Conservation (phyloP, 305 asterid genomes). For the Fraxinus baroniana region DNA sequence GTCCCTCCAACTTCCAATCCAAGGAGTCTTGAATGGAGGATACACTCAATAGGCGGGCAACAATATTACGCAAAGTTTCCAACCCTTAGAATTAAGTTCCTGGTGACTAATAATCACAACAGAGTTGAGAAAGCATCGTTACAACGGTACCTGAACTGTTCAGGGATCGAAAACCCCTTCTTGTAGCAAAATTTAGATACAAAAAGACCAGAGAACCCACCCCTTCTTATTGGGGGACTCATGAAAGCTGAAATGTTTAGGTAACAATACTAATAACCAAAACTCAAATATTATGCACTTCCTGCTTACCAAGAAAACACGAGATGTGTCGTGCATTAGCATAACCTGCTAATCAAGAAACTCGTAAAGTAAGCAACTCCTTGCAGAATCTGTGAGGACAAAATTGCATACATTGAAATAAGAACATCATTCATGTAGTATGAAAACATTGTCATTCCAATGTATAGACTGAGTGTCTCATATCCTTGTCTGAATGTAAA, state of each 20-base stretch:
- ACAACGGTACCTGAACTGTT: not conserved
- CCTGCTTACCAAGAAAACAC: not conserved
- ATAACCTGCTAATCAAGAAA: not conserved
- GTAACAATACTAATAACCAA: not conserved
- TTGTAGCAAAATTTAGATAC: not conserved
- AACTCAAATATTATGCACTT: not conserved
- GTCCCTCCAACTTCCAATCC: not conserved
- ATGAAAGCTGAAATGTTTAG: not conserved
- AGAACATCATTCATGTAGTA: not conserved
- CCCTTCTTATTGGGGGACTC: not conserved
- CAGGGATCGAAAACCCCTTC: not conserved
- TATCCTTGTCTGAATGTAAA: not conserved
- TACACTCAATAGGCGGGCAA: not conserved
- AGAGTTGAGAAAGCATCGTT: not conserved
- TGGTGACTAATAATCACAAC: not conserved
- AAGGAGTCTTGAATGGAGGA: not conserved
- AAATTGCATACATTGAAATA: not conserved
- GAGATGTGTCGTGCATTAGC: not conserved
- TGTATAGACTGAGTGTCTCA: not conserved
- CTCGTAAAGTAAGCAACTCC: not conserved
- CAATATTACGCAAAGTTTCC: not conserved
- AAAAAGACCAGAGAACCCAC: not conserved
- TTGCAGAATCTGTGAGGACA: not conserved
- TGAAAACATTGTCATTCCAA: not conserved
- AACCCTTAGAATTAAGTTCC: not conserved